A percentile compares a stretch with the other conserved stretches of the same genome.
These are phyloP conservation scores for Globisporangium nunn DNA, from an alignment of 352 stramenopile species.

Conservation along the genomic window DNA sequence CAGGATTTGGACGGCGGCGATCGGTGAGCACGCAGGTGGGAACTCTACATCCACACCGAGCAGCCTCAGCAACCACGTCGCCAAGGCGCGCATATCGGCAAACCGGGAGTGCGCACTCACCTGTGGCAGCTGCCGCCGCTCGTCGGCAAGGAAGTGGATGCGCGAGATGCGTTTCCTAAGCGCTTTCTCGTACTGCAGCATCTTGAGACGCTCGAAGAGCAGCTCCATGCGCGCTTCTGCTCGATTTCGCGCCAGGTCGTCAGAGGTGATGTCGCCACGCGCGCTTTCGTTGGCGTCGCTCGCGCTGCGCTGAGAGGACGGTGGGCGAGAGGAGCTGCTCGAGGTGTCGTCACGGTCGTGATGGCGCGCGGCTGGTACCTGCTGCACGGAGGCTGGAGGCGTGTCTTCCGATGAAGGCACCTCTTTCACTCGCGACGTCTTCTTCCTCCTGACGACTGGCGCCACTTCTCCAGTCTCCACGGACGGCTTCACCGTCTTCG, in stretches of 20 bases:
- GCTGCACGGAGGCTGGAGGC: slow-evolving; percentile 1
- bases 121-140: background rate
- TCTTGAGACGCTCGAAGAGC: slow-evolving; percentile 57
- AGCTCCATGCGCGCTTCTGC: slow-evolving; percentile 50
- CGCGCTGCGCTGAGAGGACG: slow-evolving; percentile 23
- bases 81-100: slow-evolving; percentile 35
- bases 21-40: slow-evolving; percentile 11
- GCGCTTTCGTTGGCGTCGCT: slow-evolving; percentile 5
- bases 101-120: slow-evolving; percentile 29
- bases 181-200: slow-evolving; percentile 37
- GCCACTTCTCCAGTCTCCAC: background rate
- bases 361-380: slow-evolving; percentile 3
- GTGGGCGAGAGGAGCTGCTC: slow-evolving; percentile 15
- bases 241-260: slow-evolving; percentile 22
- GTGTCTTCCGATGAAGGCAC: slow-evolving; percentile 1
- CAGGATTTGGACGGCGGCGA: slow-evolving; percentile 35
- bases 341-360: slow-evolving; percentile 10
- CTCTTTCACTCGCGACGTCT: background rate
- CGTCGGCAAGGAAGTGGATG: slow-evolving; percentile 37
- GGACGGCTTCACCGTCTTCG: background rate
- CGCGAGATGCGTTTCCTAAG: slow-evolving; percentile 34
- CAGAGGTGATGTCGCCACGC: slow-evolving; percentile 12
- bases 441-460: slow-evolving; percentile 1
- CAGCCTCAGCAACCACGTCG: slow-evolving; percentile 34
- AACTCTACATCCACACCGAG: slow-evolving; percentile 19